These are phyloP conservation scores for Pichiaceae sp. DNA, from an alignment of 1,139 yeast species.

Conservation along the genomic window DNA sequence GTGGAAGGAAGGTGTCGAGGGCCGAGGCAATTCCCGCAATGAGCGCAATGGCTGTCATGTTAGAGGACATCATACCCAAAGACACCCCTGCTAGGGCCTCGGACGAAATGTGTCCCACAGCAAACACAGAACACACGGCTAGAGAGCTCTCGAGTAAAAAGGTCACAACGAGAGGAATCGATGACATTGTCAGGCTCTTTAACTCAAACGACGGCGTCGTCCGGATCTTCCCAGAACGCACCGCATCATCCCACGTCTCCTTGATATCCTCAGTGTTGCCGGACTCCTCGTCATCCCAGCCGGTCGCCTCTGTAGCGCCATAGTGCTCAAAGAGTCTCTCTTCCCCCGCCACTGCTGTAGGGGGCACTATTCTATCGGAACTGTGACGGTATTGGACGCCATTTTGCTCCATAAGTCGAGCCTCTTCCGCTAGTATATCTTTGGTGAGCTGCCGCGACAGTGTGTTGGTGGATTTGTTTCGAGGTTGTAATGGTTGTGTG, in stretches of 20 bases:
- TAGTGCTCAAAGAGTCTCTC: conserved; percentile 15
- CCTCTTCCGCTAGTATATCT: no score
- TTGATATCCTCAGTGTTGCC: background rate
- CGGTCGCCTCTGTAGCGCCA: background rate
- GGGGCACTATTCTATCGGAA: conserved; percentile 3
- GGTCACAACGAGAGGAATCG: conserved; percentile 45
- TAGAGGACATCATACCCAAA: conserved; percentile 57
- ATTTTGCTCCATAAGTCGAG: no score
- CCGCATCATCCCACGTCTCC: conserved; percentile 27
- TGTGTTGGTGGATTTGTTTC: no score
- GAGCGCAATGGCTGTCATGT: conserved; percentile 52
- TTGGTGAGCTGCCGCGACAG: no score
- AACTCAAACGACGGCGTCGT: conserved; percentile 30
- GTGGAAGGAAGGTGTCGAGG: conserved; percentile 50
- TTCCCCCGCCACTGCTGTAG: conserved; percentile 16
- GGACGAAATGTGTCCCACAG: conserved; percentile 53
- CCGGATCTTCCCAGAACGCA: conserved; percentile 22
- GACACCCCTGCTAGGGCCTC: conserved; percentile 54
- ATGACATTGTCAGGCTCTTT: conserved; percentile 32
- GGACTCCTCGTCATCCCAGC: no score
- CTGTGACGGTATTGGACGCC: conserved; percentile 1
- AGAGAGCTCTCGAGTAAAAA: conserved; percentile 48
- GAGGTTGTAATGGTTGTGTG: background rate
- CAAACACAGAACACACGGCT: conserved; percentile 49
- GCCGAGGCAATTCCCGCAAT: conserved; percentile 54